Evolutionary conservation across 768 basidiomycete genomes (phyloP).

Genomic region (Suillus hirtellus): DNA sequence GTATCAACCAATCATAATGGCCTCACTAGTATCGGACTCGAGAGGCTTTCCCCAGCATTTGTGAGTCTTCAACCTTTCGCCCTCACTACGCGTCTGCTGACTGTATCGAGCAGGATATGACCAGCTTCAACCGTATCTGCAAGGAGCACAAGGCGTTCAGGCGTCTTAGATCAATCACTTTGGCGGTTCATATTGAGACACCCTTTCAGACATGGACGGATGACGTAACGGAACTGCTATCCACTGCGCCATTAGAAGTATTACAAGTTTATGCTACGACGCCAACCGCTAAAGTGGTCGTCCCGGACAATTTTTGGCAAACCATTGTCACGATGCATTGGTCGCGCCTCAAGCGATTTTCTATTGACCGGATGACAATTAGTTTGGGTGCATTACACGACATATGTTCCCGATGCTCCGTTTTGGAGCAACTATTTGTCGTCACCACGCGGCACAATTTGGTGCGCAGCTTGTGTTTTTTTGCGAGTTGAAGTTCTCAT

Average conservation of each 20-base stretch:
- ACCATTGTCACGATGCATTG: conserved; percentile 53
- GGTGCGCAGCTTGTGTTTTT: conserved; percentile 34
- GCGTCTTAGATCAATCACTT: conserved; percentile 55
- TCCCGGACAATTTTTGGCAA: conserved; percentile 51
- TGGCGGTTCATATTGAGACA: conserved; percentile 46
- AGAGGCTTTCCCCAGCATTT: conserved; percentile 61
- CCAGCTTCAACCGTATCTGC: conserved; percentile 43
- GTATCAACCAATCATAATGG: conserved; percentile 46
- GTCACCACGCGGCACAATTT: conserved; percentile 48
- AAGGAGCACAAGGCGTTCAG: conserved; percentile 36
- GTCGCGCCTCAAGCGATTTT: conserved; percentile 52
- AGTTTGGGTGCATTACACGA: conserved; percentile 46
- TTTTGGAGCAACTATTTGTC: conserved; percentile 65
- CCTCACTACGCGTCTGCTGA: conserved; percentile 6
- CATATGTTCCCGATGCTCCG: conserved; percentile 55
- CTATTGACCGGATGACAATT: conserved; percentile 64
- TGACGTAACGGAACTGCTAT: conserved; percentile 44
- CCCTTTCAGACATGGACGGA: conserved; percentile 46
- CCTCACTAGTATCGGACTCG: conserved; percentile 56
- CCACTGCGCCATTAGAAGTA: conserved; percentile 49
- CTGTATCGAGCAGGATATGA: conserved; percentile 49
- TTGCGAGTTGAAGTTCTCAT: not conserved
- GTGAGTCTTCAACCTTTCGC: conserved; percentile 40
- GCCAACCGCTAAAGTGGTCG: conserved; percentile 37
- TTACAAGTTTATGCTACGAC: conserved; percentile 65